phyloP scores from a whole-genome alignment of 2,329 filamentous ascomycete genomes.

The Calcarisporium arbuscula region DNA sequence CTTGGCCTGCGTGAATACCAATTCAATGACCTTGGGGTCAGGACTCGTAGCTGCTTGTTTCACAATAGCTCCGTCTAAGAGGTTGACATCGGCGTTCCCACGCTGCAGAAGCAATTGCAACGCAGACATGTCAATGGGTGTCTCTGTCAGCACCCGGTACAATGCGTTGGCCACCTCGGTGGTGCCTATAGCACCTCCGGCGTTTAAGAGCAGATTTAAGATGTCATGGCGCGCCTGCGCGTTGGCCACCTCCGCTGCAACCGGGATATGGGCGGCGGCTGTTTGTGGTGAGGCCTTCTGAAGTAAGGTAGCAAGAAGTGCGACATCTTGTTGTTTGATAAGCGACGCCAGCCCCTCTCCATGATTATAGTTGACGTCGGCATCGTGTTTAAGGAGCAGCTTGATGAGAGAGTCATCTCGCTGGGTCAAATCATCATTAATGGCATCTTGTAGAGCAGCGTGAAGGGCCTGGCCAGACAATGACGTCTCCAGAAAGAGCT shows the following conservation, averaged over 20 bases:
- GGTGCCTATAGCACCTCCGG: slow-evolving; percentile 36
- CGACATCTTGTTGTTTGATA: slow-evolving; percentile 41
- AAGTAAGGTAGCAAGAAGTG: slow-evolving; percentile 38
- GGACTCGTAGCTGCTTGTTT: slow-evolving; percentile 33
- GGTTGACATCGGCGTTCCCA: slow-evolving; percentile 48
- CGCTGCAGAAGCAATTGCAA: slow-evolving; percentile 42
- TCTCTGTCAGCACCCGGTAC: slow-evolving; percentile 33
- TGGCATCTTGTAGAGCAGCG: slow-evolving; percentile 44
- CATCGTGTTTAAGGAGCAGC: slow-evolving; percentile 44
- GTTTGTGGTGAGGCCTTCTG: slow-evolving; percentile 40
- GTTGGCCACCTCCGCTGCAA: slow-evolving; percentile 40
- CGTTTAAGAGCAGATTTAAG: slow-evolving; percentile 37
- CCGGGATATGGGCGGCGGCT: slow-evolving; percentile 39
- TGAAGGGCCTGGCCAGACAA: slow-evolving; percentile 41
- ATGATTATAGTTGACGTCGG: slow-evolving; percentile 48
- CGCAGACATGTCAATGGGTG: slow-evolving; percentile 43
- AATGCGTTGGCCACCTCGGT: slow-evolving; percentile 37
- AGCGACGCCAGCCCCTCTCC: slow-evolving; percentile 42
- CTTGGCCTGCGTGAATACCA: slow-evolving; percentile 39
- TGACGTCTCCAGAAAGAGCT: slow-evolving; percentile 43
- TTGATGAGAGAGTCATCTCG: slow-evolving; percentile 47
- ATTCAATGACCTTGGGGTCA: slow-evolving; percentile 42
- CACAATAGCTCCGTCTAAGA: slow-evolving; percentile 36
- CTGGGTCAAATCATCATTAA: slow-evolving; percentile 38
- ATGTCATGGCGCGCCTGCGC: slow-evolving; percentile 38